phyloP scores from a whole-genome alignment of 805 yeast species.

The Ogataea philodendri region DNA sequence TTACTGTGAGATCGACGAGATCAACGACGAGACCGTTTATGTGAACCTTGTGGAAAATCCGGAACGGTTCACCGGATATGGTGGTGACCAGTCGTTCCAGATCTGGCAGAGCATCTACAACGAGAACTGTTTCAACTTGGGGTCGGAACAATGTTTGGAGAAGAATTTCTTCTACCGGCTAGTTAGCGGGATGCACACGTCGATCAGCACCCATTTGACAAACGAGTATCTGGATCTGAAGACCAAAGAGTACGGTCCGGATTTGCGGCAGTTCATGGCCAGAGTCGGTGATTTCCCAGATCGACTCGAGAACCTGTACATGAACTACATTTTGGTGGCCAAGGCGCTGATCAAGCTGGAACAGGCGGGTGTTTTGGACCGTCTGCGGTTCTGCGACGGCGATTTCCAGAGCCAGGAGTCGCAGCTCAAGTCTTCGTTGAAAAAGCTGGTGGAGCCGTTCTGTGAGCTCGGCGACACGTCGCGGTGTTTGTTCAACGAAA shows the following conservation, averaged over 20 bases:
- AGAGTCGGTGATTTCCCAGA: conserved; percentile 91
- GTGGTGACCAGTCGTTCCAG: conserved; percentile 86
- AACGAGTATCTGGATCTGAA: conserved; percentile 71
- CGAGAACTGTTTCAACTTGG: conserved; percentile 73
- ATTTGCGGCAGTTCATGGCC: conserved; percentile 75
- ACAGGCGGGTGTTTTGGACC: conserved; percentile 30
- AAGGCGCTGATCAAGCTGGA: conserved; percentile 70
- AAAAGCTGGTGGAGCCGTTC: conserved; percentile 33
- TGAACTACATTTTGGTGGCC: conserved; percentile 85
- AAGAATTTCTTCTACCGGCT: conserved; percentile 85
- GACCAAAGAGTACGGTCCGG: conserved; percentile 82
- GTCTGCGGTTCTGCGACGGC: conserved; percentile 30
- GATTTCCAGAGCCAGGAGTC: conserved; percentile 31
- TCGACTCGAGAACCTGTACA: conserved; percentile 82
- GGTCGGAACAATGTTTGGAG: conserved; percentile 65
- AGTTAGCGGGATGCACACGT: conserved; percentile 91
- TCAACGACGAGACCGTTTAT: conserved; percentile 68
- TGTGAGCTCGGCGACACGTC: conserved; percentile 22
- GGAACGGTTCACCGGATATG: conserved; percentile 94
- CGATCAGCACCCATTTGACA: conserved; percentile 88
- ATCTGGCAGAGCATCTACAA: conserved; percentile 92
- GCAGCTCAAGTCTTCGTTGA: conserved; percentile 29
- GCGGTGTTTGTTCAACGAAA: conserved; percentile 42
- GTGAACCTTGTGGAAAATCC: conserved; percentile 88
- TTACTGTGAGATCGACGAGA: conserved; percentile 66